These are phyloP conservation scores for Aspergillus coremiiformis DNA, from an alignment of 495 filamentous ascomycete species.

Conservation along the genomic window DNA sequence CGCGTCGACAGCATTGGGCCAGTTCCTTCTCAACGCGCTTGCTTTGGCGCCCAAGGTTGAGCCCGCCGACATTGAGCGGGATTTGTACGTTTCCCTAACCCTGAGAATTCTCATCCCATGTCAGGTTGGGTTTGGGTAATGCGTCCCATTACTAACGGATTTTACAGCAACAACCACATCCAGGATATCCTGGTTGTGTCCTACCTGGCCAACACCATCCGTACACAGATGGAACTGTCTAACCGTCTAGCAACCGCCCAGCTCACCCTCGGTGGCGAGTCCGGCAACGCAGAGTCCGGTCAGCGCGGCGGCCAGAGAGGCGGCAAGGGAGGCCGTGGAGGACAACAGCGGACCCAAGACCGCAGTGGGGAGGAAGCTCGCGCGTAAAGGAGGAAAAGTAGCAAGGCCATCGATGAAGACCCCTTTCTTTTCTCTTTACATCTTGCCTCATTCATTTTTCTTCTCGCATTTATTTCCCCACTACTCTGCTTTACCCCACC, in stretches of 20 bases:
- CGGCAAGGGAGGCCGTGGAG: conserved; percentile 44
- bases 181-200: conserved; percentile 96
- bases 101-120: conserved; percentile 25
- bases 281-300: conserved; percentile 28
- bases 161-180: conserved; percentile 84
- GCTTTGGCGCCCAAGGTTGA: conserved; percentile 92
- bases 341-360: conserved; percentile 33
- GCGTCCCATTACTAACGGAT: conserved; percentile 14
- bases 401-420: conserved; percentile 16
- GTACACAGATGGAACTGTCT: conserved; percentile 96
- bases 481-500: not conserved
- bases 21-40: conserved; percentile 87
- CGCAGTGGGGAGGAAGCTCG: conserved; percentile 33
- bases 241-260: conserved; percentile 85
- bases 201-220: conserved; percentile 96
- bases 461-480: conserved; percentile 7
- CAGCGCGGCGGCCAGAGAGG: conserved; percentile 38
- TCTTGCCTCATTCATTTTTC: conserved; percentile 13
- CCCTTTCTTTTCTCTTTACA: conserved; percentile 19
- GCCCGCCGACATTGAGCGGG: conserved; percentile 76
- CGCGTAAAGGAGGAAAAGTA: conserved; percentile 26
- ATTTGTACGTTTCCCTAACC: conserved; percentile 58
- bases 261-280: conserved; percentile 54
- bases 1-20: conserved; percentile 78
- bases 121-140: not conserved